Conservation (phyloP, 345 rosid genomes). For the Gossypium raimondii region DNA sequence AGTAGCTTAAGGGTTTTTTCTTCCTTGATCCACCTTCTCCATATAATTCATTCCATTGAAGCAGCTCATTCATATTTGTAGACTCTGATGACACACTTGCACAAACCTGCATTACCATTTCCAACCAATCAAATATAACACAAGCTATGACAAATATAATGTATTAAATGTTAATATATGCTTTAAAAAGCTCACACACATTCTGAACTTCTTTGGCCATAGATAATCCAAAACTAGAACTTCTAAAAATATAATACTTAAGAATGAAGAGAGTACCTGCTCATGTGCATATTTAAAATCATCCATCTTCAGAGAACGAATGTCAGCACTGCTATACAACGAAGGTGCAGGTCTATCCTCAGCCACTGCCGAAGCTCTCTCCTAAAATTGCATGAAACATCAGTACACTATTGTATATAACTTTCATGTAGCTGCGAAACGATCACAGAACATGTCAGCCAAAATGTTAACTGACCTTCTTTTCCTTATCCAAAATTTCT, state of each 20-base stretch:
- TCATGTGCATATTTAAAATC: conserved; percentile 90
- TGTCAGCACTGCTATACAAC: conserved; percentile 63
- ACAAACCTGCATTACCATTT: conserved; percentile 54
- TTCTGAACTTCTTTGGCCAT: neutral
- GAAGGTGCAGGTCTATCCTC: conserved; percentile 65
- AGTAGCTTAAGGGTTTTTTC: conserved; percentile 81
- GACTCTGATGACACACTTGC: conserved; percentile 97
- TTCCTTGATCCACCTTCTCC: conserved; percentile 99
- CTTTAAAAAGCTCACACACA: neutral
- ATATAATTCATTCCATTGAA: conserved; percentile 92
- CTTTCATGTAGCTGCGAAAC: neutral
- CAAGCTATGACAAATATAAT: too few species aligned
- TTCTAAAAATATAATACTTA: neutral
- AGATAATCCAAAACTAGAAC: neutral
- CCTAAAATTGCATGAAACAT: conserved; percentile 40
- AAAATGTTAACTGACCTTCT: conserved; percentile 54
- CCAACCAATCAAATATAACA: neutral
- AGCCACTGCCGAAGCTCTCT: conserved; percentile 52
- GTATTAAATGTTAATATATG: neutral
- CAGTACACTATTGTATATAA: neutral
- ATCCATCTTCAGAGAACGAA: conserved; percentile 71
- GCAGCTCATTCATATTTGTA: conserved; percentile 82
- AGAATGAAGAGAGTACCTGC: conserved; percentile 47
- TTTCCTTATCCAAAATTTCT: conserved; percentile 89
- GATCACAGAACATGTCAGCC: neutral